Evolutionary conservation across 371 early-diverging fungal species (phyloP).

Genomic region (Coemansia sp.): DNA sequence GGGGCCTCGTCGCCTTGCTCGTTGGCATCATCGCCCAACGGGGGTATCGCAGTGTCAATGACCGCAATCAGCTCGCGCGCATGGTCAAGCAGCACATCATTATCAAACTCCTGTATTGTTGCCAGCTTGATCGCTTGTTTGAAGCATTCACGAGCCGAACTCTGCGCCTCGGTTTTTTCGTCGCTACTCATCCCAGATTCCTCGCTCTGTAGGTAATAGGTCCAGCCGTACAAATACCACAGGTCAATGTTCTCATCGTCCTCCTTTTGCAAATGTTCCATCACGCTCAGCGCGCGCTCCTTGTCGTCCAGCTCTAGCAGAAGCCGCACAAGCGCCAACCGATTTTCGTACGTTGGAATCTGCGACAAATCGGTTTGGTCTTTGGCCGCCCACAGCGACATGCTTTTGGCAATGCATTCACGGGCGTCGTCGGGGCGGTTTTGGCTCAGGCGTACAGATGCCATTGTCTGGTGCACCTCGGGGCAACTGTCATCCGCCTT

Average conservation of each 20-base stretch:
- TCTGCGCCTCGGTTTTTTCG: constrained; percentile 26
- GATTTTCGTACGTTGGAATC: constrained; percentile 80
- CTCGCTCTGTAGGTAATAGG: constrained; percentile 80
- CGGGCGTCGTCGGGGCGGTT: constrained; percentile 79
- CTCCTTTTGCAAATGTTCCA: constrained; percentile 80
- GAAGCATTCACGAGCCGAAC: constrained; percentile 29
- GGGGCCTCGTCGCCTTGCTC: constrained; percentile 35
- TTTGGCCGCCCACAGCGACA: constrained; percentile 74
- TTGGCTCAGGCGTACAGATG: constrained; percentile 89
- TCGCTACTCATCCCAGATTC: constrained; percentile 41
- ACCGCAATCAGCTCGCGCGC: constrained; percentile 63
- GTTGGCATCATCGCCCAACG: constrained; percentile 35
- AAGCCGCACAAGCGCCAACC: constrained; percentile 74
- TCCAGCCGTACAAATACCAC: constrained; percentile 94
- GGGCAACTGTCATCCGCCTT: constrained; percentile 70
- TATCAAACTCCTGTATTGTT: constrained; percentile 60
- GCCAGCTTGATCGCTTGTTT: constrained; percentile 55
- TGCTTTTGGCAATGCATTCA: constrained; percentile 61
- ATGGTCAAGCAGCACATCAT: constrained; percentile 68
- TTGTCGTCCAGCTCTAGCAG: constrained; percentile 78
- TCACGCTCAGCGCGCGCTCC: constrained; percentile 74
- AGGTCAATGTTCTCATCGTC: constrained; percentile 88
- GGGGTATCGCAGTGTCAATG: constrained; percentile 58
- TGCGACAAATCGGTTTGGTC: constrained; percentile 52
- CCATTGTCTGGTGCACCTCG: constrained; percentile 85